phyloP scores from a whole-genome alignment of 208 protist genomes.

The Acanthamoeba castellanii region DNA sequence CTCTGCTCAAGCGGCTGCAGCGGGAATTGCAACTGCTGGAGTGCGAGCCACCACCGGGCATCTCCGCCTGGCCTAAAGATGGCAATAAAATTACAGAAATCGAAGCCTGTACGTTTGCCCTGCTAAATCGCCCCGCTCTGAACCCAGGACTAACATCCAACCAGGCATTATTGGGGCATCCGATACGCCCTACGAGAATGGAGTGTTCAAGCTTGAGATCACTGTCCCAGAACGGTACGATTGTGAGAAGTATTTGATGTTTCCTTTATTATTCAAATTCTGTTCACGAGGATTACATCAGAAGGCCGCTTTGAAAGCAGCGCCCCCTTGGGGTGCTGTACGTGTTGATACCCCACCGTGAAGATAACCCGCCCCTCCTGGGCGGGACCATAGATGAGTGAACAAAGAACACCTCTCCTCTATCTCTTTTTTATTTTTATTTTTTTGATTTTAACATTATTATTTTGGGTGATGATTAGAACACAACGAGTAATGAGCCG shows the following conservation, averaged over 20 bases:
- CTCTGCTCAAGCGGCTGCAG: conserved; percentile 16
- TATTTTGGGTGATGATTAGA: conserved; percentile 12
- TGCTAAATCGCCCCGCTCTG: neutral
- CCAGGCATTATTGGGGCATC: conserved; percentile 20
- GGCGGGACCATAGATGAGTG: neutral
- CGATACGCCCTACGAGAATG: conserved; percentile 63
- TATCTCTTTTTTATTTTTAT: neutral
- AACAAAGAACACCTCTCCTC: neutral
- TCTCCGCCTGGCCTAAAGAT: conserved; percentile 72
- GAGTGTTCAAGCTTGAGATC: conserved; percentile 47
- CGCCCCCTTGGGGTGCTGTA: neutral
- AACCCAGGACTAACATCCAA: neutral
- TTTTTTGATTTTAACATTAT: neutral
- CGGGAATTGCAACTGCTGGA: conserved; percentile 62
- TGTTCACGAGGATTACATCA: conserved; percentile 35
- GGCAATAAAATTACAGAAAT: conserved; percentile 43
- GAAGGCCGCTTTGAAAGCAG: conserved; percentile 56
- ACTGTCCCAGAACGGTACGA: conserved; percentile 24
- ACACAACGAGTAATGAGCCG: neutral
- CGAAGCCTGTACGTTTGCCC: conserved; percentile 23
- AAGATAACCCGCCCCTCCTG: neutral
- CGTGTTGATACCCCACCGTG: conserved; percentile 57
- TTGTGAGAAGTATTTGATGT: neutral
- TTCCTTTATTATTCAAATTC: neutral
- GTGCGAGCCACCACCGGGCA: conserved; percentile 34